These are phyloP conservation scores for Cantharellus anzutake DNA, from an alignment of 768 basidiomycete species.

Conservation along the genomic window DNA sequence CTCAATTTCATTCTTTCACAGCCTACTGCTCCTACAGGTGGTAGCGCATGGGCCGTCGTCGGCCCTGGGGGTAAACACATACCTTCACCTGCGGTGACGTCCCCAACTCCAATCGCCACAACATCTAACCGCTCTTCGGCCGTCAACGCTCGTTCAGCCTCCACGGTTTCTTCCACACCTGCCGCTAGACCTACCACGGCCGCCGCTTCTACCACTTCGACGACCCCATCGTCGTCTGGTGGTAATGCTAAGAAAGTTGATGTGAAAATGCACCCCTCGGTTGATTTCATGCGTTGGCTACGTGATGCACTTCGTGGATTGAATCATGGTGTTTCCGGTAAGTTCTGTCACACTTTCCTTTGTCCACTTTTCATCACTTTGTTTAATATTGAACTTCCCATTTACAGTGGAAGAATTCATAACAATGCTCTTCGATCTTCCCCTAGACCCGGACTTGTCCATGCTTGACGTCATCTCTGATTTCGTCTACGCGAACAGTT, in stretches of 20 bases:
- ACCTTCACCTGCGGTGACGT: slow-evolving; percentile 15
- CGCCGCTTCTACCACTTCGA: slow-evolving; percentile 18
- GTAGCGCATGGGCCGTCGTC: slow-evolving; percentile 64
- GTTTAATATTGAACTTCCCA: slow-evolving; percentile 1
- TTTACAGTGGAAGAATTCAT: slow-evolving; percentile 82
- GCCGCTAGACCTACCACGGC: slow-evolving; percentile 10
- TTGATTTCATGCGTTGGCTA: slow-evolving; percentile 87
- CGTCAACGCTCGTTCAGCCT: slow-evolving; percentile 11
- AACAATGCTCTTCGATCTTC: slow-evolving; percentile 87
- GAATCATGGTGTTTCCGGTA: slow-evolving; percentile 45
- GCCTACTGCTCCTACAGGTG: not conserved
- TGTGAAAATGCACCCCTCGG: slow-evolving; percentile 52
- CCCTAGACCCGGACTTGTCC: slow-evolving; percentile 66
- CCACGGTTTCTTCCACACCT: slow-evolving; percentile 2
- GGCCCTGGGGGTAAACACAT: slow-evolving; percentile 52
- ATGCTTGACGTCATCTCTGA: slow-evolving; percentile 89
- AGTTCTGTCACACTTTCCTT: slow-evolving; percentile 9
- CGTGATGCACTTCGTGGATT: slow-evolving; percentile 59
- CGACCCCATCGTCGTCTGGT: too few species aligned
- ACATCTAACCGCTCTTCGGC: slow-evolving; percentile 20
- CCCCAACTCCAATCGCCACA: slow-evolving; percentile 22
- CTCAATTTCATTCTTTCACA: not conserved
- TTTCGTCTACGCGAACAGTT: slow-evolving; percentile 83
- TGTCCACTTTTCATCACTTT: not conserved
- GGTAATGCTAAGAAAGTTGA: not conserved